These are phyloP conservation scores for Phialemoniopsis sp. DNA, from an alignment of 2,329 filamentous ascomycete genomes.

Conservation along the genomic window DNA sequence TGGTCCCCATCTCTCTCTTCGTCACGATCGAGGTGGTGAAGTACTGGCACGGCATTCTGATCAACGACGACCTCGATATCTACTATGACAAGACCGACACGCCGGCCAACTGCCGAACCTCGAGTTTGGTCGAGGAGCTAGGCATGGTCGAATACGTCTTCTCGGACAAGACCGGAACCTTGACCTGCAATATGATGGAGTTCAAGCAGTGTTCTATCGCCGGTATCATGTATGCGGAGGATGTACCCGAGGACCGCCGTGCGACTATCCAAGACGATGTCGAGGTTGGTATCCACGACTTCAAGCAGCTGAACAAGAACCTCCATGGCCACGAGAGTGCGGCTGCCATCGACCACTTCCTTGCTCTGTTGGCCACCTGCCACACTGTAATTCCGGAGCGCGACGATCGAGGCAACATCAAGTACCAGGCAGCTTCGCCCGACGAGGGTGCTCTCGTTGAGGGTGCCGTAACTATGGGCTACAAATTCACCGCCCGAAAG, in stretches of 20 bases:
- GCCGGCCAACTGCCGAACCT: slow-evolving; percentile 91
- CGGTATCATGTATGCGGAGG: slow-evolving; percentile 89
- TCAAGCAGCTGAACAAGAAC: slow-evolving; percentile 70
- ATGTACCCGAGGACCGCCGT: slow-evolving; percentile 84
- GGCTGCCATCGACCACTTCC: slow-evolving; percentile 69
- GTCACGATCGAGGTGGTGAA: slow-evolving; percentile 98
- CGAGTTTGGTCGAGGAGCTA: slow-evolving; percentile 91
- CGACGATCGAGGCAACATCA: slow-evolving; percentile 78
- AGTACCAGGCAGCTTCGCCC: slow-evolving; percentile 95
- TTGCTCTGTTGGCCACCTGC: slow-evolving; percentile 81
- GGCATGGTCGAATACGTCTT: slow-evolving; percentile 99
- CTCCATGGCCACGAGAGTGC: slow-evolving; percentile 50
- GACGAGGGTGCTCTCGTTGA: slow-evolving; percentile 97
- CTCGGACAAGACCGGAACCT: slow-evolving; percentile 86
- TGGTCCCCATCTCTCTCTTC: slow-evolving; percentile 96
- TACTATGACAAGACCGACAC: slow-evolving; percentile 96
- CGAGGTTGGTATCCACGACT: slow-evolving; percentile 79
- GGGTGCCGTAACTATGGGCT: slow-evolving; percentile 80
- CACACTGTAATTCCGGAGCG: slow-evolving; percentile 96
- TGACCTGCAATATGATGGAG: slow-evolving; percentile 95
- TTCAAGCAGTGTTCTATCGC: slow-evolving; percentile 93
- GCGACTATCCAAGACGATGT: slow-evolving; percentile 73
- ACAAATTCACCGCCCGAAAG: slow-evolving; percentile 86
- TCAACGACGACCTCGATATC: slow-evolving; percentile 96
- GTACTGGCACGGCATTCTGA: slow-evolving; percentile 95